Percentiles rank a stretch among this genome's conserved stretches.
Conservation (phyloP, 179 eudicot species). For the Pouteria campechiana region DNA sequence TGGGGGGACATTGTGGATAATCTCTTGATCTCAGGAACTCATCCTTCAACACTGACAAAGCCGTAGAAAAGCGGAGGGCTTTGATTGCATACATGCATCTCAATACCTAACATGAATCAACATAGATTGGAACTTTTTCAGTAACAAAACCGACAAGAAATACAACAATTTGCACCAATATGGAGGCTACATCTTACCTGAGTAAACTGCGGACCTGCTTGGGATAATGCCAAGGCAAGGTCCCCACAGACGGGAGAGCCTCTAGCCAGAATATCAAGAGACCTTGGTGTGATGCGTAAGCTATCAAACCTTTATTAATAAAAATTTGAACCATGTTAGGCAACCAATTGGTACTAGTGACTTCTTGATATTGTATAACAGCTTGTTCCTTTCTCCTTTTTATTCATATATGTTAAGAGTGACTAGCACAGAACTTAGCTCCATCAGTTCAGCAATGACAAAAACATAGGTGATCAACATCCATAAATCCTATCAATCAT, state of each 20-base stretch:
- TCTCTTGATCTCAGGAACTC: slow-evolving; percentile 97
- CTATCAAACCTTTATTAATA: slow-evolving; percentile 77
- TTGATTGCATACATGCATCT: slow-evolving; percentile 89
- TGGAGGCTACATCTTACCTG: slow-evolving; percentile 40
- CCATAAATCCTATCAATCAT: too few species aligned
- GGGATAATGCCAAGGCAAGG: slow-evolving; percentile 95
- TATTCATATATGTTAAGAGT: too few species aligned
- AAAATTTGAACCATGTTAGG: too few species aligned
- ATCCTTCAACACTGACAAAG: slow-evolving; percentile 86
- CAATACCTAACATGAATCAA: slow-evolving; percentile 40
- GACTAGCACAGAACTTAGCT: too few species aligned
- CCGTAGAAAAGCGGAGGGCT: slow-evolving; percentile 96
- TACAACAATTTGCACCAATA: background rate
- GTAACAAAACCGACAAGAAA: slow-evolving; percentile 8
- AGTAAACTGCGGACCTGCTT: slow-evolving; percentile 96
- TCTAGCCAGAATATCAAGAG: slow-evolving; percentile 87
- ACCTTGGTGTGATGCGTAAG: slow-evolving; percentile 88
- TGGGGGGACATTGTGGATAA: slow-evolving; percentile 93
- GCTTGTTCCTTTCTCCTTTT: too few species aligned
- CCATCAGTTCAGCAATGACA: too few species aligned
- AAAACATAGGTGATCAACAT: too few species aligned
- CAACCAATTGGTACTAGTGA: too few species aligned
- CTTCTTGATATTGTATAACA: too few species aligned
- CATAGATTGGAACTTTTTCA: too few species aligned
- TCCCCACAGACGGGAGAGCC: slow-evolving; percentile 99